Percentiles rank a stretch among this genome's conserved stretches.
Conservation (phyloP, 805 yeast species). For the Metschnikowia hibisci region DNA sequence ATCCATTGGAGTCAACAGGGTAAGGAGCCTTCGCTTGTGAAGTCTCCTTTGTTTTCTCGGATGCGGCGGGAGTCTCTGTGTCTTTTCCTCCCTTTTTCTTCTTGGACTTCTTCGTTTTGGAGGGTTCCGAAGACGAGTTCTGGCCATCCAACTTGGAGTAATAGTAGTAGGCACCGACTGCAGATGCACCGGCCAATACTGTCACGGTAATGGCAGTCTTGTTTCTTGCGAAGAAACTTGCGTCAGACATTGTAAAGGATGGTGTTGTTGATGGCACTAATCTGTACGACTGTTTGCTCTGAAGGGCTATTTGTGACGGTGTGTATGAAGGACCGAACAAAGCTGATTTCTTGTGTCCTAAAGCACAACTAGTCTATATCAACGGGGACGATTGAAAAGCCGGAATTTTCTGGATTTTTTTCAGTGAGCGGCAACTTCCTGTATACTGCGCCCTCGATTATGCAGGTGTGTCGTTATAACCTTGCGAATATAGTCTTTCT, state of each 20-base stretch:
- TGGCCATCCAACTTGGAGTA: conserved; percentile 29
- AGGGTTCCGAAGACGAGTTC: conserved; percentile 17
- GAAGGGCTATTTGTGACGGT: neutral
- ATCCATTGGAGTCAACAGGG: conserved; percentile 54
- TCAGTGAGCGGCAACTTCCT: conserved; percentile 6
- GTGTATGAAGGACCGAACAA: neutral
- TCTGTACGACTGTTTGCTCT: neutral
- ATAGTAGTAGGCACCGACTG: conserved; percentile 57
- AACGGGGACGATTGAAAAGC: neutral
- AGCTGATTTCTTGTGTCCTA: neutral
- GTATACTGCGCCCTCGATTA: neutral
- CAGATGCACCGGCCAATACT: conserved; percentile 60
- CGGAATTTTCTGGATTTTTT: conserved; percentile 6
- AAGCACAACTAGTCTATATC: conserved; percentile 1
- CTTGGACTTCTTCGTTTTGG: conserved; percentile 36
- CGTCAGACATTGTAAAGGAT: conserved; percentile 16
- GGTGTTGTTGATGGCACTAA: neutral
- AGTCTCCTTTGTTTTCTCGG: conserved; percentile 12
- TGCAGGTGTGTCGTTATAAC: neutral
- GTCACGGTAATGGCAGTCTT: conserved; percentile 63
- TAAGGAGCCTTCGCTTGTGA: conserved; percentile 27
- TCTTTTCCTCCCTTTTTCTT: conserved; percentile 44
- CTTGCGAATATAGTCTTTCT: neutral
- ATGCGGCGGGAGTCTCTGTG: conserved; percentile 9
- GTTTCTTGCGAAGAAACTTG: conserved; percentile 45